Evolutionary conservation across 768 basidiomycete species (phyloP), one percentile per base, ranked within the genome.

Genomic region (Macrolepiota fuliginosa): DNA sequence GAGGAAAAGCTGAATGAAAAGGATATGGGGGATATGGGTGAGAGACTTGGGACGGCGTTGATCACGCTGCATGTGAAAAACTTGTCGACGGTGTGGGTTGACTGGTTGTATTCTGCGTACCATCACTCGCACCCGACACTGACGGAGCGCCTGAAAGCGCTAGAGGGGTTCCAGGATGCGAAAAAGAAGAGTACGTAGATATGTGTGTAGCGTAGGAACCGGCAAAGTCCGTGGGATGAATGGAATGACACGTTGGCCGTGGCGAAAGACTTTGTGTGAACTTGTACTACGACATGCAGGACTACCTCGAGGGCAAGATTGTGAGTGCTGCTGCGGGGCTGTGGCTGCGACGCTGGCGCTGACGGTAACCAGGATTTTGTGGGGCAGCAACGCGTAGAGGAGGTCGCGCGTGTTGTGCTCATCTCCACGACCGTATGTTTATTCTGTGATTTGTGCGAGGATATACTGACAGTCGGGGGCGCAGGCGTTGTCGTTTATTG

Each of bases 61-160:
- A 84, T 93, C 65, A 81, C 87, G 51, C 81, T 98, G 22, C 96
- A 98, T 69, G 89, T 93, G 61, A 90, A 96, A 79, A 98, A 98
- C 71, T 71, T 97, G 68, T 91, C 90, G 52, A 94, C 92, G 1
- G 91, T 97, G 51, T 94, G 94, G 88, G 93, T 94, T 13, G 95
- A 97, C 72, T 92, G 91, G 91, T 73, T 94, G 87, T 97, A 96
- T 77, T 97, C 94, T 54, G 92, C 92, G 22, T 97, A 94, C 67
- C 94, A 97, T 73, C 94, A 98, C 74, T 95, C 92, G 51, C 96
- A 99, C 74, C 96, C 96, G 4, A 97, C 94, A 2, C 73, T 99
- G 65, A 90, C 91, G 39, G 96, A 99, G 77, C 84, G 96, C 7
- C 77, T 98, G 68, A 87, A 84, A 64, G 92, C 86, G 2, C 81